Conservation (phyloP, 2,329 filamentous ascomycete species). For the Leptographium wingfieldii region DNA sequence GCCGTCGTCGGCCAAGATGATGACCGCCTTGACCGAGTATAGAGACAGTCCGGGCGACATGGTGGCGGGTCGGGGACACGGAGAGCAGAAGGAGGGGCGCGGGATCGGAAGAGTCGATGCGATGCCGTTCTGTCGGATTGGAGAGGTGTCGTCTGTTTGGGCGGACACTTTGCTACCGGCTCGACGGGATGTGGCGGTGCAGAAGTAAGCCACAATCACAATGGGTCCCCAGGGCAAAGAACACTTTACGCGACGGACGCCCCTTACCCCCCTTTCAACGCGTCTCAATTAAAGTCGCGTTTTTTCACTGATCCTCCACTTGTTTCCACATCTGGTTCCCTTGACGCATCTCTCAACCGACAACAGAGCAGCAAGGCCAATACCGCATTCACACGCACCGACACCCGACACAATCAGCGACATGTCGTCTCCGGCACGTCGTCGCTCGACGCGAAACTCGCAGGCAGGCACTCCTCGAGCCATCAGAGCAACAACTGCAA, state of each 20-base stretch:
- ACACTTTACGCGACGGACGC: constrained; percentile 28
- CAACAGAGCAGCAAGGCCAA: not conserved
- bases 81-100: not conserved
- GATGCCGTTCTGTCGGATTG: not conserved
- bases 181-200: constrained; percentile 1
- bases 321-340: not conserved
- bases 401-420: constrained; percentile 8
- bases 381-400: not conserved
- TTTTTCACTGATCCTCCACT: constrained; percentile 4
- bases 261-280: constrained; percentile 12
- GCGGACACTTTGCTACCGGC: not conserved
- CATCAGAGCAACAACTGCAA: not conserved
- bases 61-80: constrained; percentile 3
- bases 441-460: constrained; percentile 41
- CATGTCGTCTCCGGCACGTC: constrained; percentile 47
- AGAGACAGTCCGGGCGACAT: constrained; percentile 15
- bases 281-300: constrained; percentile 14
- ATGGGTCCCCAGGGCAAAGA: constrained; percentile 9
- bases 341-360: not conserved
- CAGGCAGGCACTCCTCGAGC: constrained; percentile 23
- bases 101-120: not conserved
- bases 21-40: constrained; percentile 16
- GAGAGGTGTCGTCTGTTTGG: not conserved
- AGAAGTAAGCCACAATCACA: not conserved
- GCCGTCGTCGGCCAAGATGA: constrained; percentile 72